These are phyloP conservation scores for Fusarium coffeatum DNA, from an alignment of 2,329 filamentous ascomycete species.

Conservation along the genomic window DNA sequence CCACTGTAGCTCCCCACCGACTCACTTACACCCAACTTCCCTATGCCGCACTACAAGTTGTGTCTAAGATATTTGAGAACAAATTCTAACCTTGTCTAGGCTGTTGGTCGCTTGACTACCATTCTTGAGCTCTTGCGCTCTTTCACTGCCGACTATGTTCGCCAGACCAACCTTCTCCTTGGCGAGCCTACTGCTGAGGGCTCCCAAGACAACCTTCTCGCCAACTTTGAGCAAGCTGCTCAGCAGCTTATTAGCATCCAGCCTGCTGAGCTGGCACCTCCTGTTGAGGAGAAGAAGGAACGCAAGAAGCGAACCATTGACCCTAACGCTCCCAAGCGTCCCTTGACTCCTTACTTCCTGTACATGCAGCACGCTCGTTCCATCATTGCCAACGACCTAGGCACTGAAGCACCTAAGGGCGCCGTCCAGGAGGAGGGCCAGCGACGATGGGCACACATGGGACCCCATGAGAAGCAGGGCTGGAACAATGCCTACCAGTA, in stretches of 20 bases:
- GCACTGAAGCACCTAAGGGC: constrained; percentile 80
- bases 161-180: constrained; percentile 87
- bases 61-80: neutral
- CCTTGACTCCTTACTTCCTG: constrained; percentile 93
- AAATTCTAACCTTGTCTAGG: constrained; percentile 57
- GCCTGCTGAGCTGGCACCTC: constrained; percentile 55
- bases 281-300: constrained; percentile 81
- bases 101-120: constrained; percentile 72
- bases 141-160: constrained; percentile 85
- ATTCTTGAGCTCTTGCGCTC: constrained; percentile 83
- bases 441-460: constrained; percentile 85
- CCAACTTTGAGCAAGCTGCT: constrained; percentile 65
- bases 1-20: constrained; percentile 28
- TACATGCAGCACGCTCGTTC: constrained; percentile 90
- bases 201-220: constrained; percentile 57
- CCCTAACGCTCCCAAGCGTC: constrained; percentile 94
- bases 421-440: constrained; percentile 90
- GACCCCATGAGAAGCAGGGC: constrained; percentile 75
- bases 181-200: constrained; percentile 69
- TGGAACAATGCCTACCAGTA: constrained; percentile 77
- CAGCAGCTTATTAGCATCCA: constrained; percentile 58
- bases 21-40: constrained; percentile 18
- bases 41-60: neutral
- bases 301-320: constrained; percentile 89
- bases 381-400: constrained; percentile 83